A percentile compares a stretch with the other conserved stretches of the same genome.
phyloP scores from a whole-genome alignment of 2,329 filamentous ascomycete genomes.

The Beauveria caledonica region DNA sequence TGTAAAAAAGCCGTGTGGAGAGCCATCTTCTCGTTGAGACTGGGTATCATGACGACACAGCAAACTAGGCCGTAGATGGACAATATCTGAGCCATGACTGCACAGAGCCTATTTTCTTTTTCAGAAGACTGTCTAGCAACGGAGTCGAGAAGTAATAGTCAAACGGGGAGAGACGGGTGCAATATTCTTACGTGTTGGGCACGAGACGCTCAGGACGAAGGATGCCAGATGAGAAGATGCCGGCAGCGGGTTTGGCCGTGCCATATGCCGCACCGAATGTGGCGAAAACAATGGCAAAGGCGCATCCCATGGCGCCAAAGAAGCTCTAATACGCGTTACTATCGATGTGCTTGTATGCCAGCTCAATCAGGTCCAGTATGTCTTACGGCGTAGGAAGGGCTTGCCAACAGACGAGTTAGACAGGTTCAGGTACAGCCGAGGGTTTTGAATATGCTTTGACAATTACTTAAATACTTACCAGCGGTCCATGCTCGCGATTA shows the following conservation, averaged over 20 bases:
- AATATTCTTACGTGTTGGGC: constrained; percentile 29
- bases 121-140: neutral
- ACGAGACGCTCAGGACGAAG: constrained; percentile 36
- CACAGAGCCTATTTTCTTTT: constrained; percentile 24
- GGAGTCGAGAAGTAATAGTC: neutral
- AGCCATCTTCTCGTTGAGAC: constrained; percentile 32
- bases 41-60: constrained; percentile 35
- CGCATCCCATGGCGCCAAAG: constrained; percentile 34
- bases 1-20: constrained; percentile 36
- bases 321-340: constrained; percentile 24
- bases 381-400: constrained; percentile 38
- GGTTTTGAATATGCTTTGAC: neutral
- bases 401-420: constrained; percentile 13
- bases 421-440: neutral
- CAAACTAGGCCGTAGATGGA: constrained; percentile 39
- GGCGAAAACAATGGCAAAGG: constrained; percentile 42
- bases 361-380: neutral
- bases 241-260: constrained; percentile 33
- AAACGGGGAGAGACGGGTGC: neutral
- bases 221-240: constrained; percentile 36
- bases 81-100: constrained; percentile 41
- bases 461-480: constrained; percentile 21
- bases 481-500: constrained; percentile 27
- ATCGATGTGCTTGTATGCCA: neutral
- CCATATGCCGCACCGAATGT: constrained; percentile 40